Conservation (phyloP, 2,329 filamentous ascomycete genomes). For the Trichoderma koningii region DNA sequence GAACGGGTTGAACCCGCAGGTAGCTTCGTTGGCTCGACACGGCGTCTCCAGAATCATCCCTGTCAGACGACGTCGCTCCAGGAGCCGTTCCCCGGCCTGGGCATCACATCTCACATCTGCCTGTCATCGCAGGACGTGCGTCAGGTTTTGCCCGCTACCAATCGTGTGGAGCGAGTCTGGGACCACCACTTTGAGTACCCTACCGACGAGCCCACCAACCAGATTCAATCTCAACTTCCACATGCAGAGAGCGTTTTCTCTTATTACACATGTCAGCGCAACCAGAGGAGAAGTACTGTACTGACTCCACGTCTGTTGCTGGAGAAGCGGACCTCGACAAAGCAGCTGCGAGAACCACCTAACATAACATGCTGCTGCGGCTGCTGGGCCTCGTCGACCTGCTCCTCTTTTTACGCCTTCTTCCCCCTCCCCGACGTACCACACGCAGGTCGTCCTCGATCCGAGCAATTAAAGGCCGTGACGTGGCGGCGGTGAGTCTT, state of each 20-base stretch:
- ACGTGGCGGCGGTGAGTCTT: conserved; percentile 28
- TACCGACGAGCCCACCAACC: conserved; percentile 4
- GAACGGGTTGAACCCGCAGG: conserved; percentile 1
- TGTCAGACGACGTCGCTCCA: conserved; percentile 20
- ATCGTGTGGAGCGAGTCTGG: conserved; percentile 23
- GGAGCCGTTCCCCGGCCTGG: conserved; percentile 26
- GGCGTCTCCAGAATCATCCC: conserved; percentile 17
- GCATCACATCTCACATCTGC: conserved; percentile 28
- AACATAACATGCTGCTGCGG: conserved; percentile 15
- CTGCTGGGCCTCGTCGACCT: neutral
- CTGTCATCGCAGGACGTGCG: conserved; percentile 28
- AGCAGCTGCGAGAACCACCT: neutral
- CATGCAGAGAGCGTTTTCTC: conserved; percentile 1
- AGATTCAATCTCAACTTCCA: conserved; percentile 4
- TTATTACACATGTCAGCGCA: conserved; percentile 9
- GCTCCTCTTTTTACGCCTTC: conserved; percentile 15
- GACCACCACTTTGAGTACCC: conserved; percentile 12
- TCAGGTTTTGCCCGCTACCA: conserved; percentile 26
- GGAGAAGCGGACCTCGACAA: conserved; percentile 7
- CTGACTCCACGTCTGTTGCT: conserved; percentile 20
- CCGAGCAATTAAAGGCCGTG: conserved; percentile 21
- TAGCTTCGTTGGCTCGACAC: conserved; percentile 21
- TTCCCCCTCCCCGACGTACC: conserved; percentile 5
- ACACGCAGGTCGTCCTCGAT: conserved; percentile 7
- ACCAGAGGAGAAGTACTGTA: neutral